Evolutionary conservation across 2,329 filamentous ascomycete species (phyloP).

Genomic region (Trichoderma sp.): DNA sequence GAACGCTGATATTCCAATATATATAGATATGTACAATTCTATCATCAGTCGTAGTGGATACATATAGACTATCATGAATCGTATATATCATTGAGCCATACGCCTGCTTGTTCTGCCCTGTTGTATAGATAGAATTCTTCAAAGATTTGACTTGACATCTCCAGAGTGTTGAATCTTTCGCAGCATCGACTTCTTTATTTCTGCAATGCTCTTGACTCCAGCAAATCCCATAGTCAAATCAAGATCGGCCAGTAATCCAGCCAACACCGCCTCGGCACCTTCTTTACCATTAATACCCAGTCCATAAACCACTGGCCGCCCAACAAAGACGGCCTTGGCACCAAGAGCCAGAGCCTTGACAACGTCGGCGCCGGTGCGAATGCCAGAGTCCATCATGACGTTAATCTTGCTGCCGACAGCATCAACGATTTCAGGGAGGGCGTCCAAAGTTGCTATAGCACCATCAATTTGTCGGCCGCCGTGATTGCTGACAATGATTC

Average conservation of each 20-base stretch:
- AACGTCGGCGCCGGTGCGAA: conserved; percentile 41
- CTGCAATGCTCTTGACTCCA: conserved; percentile 46
- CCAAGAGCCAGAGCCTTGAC: conserved; percentile 43
- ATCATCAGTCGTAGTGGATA: neutral
- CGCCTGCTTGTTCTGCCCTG: neutral
- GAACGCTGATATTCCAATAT: neutral
- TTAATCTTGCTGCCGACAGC: conserved; percentile 58
- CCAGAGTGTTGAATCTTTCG: conserved; percentile 35
- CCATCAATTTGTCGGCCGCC: conserved; percentile 44
- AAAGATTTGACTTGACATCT: conserved; percentile 35
- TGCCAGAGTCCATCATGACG: conserved; percentile 50
- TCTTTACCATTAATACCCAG: conserved; percentile 37
- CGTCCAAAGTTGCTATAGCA: conserved; percentile 51
- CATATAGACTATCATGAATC: neutral
- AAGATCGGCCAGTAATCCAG: conserved; percentile 40
- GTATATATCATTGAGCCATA: neutral
- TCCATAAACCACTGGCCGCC: conserved; percentile 40
- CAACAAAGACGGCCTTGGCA: conserved; percentile 43
- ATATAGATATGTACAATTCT: neutral
- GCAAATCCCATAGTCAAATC: conserved; percentile 56
- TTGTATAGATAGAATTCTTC: neutral
- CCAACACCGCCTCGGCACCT: conserved; percentile 56
- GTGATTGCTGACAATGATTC: conserved; percentile 44
- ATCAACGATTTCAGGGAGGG: conserved; percentile 46
- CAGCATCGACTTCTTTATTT: conserved; percentile 37